Percentiles rank a stretch among this genome's conserved stretches.
These are phyloP conservation scores for Scheffersomyces amazonensis DNA, from an alignment of 805 yeast genomes.

Conservation along the genomic window DNA sequence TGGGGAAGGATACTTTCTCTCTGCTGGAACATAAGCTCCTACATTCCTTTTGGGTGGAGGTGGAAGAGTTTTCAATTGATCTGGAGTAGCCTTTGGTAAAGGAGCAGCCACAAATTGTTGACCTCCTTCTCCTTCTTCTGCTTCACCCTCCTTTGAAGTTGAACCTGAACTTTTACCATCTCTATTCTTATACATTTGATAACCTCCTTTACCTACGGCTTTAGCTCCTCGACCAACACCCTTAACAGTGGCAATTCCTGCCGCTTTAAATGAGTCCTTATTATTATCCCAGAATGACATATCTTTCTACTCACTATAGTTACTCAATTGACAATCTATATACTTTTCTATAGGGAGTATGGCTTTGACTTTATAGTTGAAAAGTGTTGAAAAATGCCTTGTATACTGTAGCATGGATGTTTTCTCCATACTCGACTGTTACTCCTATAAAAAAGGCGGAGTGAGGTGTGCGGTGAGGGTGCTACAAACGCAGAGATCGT, in stretches of 20 bases:
- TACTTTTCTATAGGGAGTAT: too few relatives aligned
- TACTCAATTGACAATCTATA: too few relatives aligned
- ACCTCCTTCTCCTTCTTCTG: background rate
- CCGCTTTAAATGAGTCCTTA: slow-evolving; percentile 50
- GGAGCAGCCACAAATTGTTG: slow-evolving; percentile 1
- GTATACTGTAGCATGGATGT: too few relatives aligned
- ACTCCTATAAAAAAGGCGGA: too few relatives aligned
- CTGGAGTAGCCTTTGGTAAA: slow-evolving; percentile 13
- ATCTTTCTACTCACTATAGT: too few relatives aligned
- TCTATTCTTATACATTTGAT: slow-evolving; percentile 46
- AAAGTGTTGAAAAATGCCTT: too few relatives aligned
- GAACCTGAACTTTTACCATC: slow-evolving; percentile 6
- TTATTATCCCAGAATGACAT: slow-evolving; percentile 40
- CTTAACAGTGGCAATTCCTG: slow-evolving; percentile 45
- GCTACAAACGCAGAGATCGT: too few relatives aligned
- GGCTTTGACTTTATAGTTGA: too few relatives aligned
- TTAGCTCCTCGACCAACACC: slow-evolving; percentile 53
- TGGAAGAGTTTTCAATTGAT: slow-evolving; percentile 15
- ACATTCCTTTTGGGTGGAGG: slow-evolving; percentile 40
- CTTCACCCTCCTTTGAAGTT: background rate
- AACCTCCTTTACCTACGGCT: slow-evolving; percentile 50
- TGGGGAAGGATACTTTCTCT: slow-evolving; percentile 12
- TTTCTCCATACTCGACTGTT: too few relatives aligned
- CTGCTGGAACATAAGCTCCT: slow-evolving; percentile 16
- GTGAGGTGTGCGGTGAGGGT: too few relatives aligned